Base-by-base conservation (phyloP, 2,329 filamentous ascomycete species). In the Botrytis squamosa region DNA sequence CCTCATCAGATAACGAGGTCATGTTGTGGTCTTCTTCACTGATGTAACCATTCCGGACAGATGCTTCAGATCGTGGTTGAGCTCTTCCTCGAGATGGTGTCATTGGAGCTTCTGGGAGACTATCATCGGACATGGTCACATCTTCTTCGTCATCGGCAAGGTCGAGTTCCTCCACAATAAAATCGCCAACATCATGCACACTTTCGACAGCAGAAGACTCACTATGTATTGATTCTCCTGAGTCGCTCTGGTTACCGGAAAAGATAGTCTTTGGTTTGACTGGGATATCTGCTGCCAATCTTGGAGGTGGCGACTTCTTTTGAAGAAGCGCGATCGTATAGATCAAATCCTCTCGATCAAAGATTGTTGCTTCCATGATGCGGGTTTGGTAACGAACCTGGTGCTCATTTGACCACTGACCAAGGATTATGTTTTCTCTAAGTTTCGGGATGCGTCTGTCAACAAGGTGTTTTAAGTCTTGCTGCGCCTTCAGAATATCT, bases 281-380 rank as follows among this genome's bases (percentile, higher is more conserved):
- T 60, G 38, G 57, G 4, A 65, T 20, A 66, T 75, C 74, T 73
- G n/a, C 46, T 29, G 40, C 33, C n/a, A 65, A 44, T 38, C 76
- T 81, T 18, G 83, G 85, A 4, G 83, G 81, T 0, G 85, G 85
- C 65, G 82, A 82, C 22, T 82, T 83, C 29, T 83, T 83, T 57
- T 82, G 74, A 7, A 90, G 82, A 38, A 87, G 77, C 10, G 80
- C 76, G n/a, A 87, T 83, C 4, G 84, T 80, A 88, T 88, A 91
- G 12, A 80, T 78, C 14, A 86, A 80, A 57, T 88, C 81, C 78
- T 91, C 84, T 67, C 88, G 87, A 72, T 92, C 87, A 52, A 88
- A 86, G 0, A 97, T 82, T 5, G 86, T 93, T 7, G 85, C 83
- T 74, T 95, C 90, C 72, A 97, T 83, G 52, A 83, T 86, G 18